Evolutionary conservation across 2,329 filamentous ascomycete genomes (phyloP).

Genomic region (Sporothrix schenckii): DNA sequence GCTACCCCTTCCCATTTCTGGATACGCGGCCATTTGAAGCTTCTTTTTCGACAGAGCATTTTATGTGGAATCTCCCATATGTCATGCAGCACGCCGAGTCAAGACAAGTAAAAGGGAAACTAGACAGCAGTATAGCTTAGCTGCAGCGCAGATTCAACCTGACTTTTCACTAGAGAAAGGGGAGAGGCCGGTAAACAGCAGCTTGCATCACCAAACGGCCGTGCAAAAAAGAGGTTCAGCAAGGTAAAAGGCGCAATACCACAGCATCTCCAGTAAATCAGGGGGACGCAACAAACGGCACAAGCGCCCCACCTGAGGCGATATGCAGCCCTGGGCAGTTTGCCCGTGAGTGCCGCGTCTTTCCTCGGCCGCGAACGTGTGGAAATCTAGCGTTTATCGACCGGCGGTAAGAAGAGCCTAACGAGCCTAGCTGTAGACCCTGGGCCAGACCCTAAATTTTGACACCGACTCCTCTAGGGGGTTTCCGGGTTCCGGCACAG

Average conservation of each 20-base stretch:
- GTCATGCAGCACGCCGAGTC: no score
- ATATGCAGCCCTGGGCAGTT: not conserved
- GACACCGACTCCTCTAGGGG: no score
- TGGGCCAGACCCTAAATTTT: not conserved
- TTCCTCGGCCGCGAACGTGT: not conserved
- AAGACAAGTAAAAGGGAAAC: no score
- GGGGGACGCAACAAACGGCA: not conserved
- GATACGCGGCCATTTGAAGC: no score
- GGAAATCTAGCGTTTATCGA: not conserved
- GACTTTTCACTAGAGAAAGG: not conserved
- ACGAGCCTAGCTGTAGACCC: not conserved
- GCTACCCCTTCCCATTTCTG: not conserved
- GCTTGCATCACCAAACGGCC: constrained; percentile 9
- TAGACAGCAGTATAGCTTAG: no score
- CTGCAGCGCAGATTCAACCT: no score
- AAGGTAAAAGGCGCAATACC: not conserved
- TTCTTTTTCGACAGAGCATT: not conserved
- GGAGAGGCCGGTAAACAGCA: not conserved
- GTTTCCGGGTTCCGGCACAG: not conserved
- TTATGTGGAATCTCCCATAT: not conserved
- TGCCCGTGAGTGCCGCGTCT: not conserved
- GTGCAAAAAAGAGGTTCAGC: not conserved
- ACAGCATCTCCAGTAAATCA: not conserved
- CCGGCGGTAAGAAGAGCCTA: not conserved
- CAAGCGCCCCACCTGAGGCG: not conserved